Base-by-base conservation (phyloP, 495 filamentous ascomycete species). In the Penicillium soppii region DNA sequence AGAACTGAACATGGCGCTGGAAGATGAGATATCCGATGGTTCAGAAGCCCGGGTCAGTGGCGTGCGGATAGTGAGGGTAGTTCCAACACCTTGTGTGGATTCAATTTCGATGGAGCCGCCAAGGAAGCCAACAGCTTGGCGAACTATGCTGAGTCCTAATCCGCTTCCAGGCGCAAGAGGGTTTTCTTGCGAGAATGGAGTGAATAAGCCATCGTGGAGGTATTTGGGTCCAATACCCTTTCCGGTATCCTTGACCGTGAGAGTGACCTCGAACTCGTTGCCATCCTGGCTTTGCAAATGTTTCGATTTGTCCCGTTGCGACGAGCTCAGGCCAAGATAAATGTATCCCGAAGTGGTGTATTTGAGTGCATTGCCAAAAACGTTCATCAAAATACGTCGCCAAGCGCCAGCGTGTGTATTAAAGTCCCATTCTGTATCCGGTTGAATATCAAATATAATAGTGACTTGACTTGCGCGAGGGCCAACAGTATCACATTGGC, bases 101-200 rank as follows among this genome's bases (percentile, higher is more conserved):
- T 43, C 41, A 30, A 68, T 58, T 12, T 70, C 62, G 36, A 71
- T 63, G 8, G 58, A 55, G 15, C 65, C 63, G 15, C 54, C 47
- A 4, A 71, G 57, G 1, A 50, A 63, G 13, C 47, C 45, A 9
- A 68, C 56, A n/a, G 63, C 57, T 39, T 67, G 56, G n/a, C 50
- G 62, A 25, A 67, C 66, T n/a, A 71, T 71, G 39, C 61, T 83
- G 42, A 90, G 71, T 0, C 86, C 86, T 4, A 88, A 72, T 5
- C 88, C 87, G 13, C 84, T 85, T n/a, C 88, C 88, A 7, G 80
- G 71, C 0, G 78, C 73, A 19, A 88, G 70, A 1, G 74, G 63
- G 49, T 89, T 76, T 56, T 90, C 87, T 50, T 91, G 88, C 3
- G 74, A 75, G 54, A 90, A 91, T 0, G 87, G 83, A 4, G 74